Conservation (phyloP, 352 stramenopile species). For the Phytopythium kandeliae region DNA sequence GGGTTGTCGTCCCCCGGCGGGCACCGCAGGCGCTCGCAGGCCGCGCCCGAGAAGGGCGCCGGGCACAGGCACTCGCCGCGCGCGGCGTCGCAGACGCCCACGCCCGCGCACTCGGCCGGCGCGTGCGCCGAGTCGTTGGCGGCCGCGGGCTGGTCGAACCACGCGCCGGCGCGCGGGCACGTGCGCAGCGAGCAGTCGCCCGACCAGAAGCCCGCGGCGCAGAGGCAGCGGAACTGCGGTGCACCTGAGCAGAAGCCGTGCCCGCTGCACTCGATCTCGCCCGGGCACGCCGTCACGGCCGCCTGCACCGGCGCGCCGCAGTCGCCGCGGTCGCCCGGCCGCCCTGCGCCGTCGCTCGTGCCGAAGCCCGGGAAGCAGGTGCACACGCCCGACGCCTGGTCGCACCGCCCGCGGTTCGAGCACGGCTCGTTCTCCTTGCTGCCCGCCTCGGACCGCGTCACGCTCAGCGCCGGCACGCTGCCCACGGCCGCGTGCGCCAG, state of each 20-base stretch:
- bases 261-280: conserved; percentile 57
- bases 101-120: conserved; percentile 48
- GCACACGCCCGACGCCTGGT: conserved; percentile 77
- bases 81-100: conserved; percentile 54
- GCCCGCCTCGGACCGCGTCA: conserved; percentile 62
- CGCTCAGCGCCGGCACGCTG: conserved; percentile 29
- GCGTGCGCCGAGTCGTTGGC: conserved; percentile 49
- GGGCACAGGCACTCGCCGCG: conserved; percentile 67
- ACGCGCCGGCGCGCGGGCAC: conserved; percentile 52
- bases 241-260: conserved; percentile 67
- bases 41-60: conserved; percentile 51
- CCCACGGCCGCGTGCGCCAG: conserved; percentile 55
- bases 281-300: conserved; percentile 48
- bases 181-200: conserved; percentile 69
- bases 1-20: conserved; percentile 41
- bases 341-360: conserved; percentile 53
- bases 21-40: conserved; percentile 69
- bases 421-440: conserved; percentile 90
- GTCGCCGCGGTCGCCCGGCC: conserved; percentile 55
- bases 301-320: conserved; percentile 48
- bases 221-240: conserved; percentile 70
- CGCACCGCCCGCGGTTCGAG: conserved; percentile 64
- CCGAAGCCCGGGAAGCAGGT: conserved; percentile 81
- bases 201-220: conserved; percentile 44
- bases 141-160: conserved; percentile 57